A percentile compares a stretch with the other conserved stretches of the same genome.
These are phyloP conservation scores for Talaromyces thailandensis DNA, from an alignment of 495 filamentous ascomycete genomes.

Conservation along the genomic window DNA sequence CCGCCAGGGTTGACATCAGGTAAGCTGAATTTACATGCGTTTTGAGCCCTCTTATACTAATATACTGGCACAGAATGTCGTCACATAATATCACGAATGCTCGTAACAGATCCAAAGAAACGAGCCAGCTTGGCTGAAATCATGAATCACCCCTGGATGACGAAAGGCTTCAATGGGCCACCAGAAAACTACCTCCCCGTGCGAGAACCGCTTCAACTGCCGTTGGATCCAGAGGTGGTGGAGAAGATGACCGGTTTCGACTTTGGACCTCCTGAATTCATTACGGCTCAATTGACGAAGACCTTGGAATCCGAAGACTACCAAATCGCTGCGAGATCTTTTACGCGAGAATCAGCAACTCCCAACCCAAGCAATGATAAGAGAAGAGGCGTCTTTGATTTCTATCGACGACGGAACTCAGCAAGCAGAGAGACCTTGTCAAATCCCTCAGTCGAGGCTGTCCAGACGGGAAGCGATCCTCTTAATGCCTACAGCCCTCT, in stretches of 20 bases:
- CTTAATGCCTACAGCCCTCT: constrained; percentile 90
- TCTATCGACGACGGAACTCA: constrained; percentile 92
- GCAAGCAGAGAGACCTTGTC: constrained; percentile 84
- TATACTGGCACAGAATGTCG: constrained; percentile 64
- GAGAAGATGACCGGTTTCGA: constrained; percentile 97
- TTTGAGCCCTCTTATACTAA: not conserved
- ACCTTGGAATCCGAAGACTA: constrained; percentile 88
- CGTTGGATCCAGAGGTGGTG: constrained; percentile 75
- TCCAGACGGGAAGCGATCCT: constrained; percentile 78
- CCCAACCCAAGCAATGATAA: constrained; percentile 64
- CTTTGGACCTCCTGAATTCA: constrained; percentile 80
- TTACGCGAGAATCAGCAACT: constrained; percentile 54
- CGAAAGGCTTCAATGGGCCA: constrained; percentile 76
- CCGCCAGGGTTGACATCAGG: constrained; percentile 85
- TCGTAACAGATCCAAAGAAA: constrained; percentile 87
- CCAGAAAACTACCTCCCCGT: constrained; percentile 85
- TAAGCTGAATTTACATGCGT: constrained; percentile 31
- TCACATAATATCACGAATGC: constrained; percentile 88
- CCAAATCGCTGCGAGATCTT: constrained; percentile 63
- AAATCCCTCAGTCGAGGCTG: constrained; percentile 72
- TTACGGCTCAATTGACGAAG: constrained; percentile 70
- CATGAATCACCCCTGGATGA: constrained; percentile 95
- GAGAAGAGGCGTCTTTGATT: constrained; percentile 87
- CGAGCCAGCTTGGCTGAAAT: constrained; percentile 84
- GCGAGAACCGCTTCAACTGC: constrained; percentile 76